A percentile compares a stretch with the other conserved stretches of the same genome.
These are phyloP conservation scores for Aureobasidium sp. DNA, from an alignment of 2,329 filamentous ascomycete species.

Conservation along the genomic window DNA sequence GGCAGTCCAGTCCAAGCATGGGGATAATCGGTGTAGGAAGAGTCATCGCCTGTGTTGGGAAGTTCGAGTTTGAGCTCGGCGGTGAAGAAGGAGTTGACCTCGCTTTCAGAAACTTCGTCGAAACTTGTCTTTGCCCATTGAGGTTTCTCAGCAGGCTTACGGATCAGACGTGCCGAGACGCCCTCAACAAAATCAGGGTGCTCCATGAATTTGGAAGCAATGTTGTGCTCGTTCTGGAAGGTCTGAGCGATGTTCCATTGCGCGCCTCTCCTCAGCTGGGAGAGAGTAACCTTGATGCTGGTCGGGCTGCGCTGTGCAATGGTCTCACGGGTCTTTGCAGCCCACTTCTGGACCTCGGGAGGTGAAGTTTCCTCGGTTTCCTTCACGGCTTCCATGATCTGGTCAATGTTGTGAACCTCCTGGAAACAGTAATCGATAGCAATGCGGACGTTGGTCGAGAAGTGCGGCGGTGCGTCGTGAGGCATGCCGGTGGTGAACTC, in stretches of 20 bases:
- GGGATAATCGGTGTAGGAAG: conserved; percentile 67
- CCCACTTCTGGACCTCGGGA: conserved; percentile 61
- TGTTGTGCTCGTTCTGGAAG: conserved; percentile 78
- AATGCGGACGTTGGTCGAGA: conserved; percentile 58
- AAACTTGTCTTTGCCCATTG: conserved; percentile 71
- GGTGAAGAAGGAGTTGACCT: conserved; percentile 65
- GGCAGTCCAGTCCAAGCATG: conserved; percentile 65
- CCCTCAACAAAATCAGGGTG: conserved; percentile 89
- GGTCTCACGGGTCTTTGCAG: conserved; percentile 65
- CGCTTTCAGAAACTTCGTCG: conserved; percentile 53
- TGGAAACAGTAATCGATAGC: conserved; percentile 67
- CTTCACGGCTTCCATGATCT: conserved; percentile 63
- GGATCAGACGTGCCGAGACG: conserved; percentile 72
- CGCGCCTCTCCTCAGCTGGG: conserved; percentile 70
- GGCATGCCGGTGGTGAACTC: conserved; percentile 87
- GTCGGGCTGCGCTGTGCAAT: conserved; percentile 77
- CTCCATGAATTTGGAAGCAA: conserved; percentile 82
- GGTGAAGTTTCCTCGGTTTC: conserved; percentile 35
- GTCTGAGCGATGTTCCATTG: conserved; percentile 76
- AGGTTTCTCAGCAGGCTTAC: conserved; percentile 59
- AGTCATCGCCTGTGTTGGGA: conserved; percentile 41
- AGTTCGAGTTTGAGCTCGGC: conserved; percentile 51
- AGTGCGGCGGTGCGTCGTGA: conserved; percentile 58
- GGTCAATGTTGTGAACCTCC: conserved; percentile 49
- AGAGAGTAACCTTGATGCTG: conserved; percentile 73